A percentile compares a stretch with the other conserved stretches of the same genome.
These are phyloP conservation scores for Hanseniaspora clermontiae DNA, from an alignment of 805 yeast genomes.

Conservation along the genomic window DNA sequence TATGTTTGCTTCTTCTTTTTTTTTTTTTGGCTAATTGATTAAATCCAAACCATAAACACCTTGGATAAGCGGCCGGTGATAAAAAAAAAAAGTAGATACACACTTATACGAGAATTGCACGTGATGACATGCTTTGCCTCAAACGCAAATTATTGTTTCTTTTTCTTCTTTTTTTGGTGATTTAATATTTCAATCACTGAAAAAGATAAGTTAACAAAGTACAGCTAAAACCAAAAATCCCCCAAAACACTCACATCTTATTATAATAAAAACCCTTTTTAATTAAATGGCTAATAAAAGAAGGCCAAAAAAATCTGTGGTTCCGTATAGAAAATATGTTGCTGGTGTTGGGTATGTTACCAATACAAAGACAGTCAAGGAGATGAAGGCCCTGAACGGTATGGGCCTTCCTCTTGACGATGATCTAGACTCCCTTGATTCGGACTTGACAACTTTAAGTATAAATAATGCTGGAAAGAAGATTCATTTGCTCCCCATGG, in stretches of 20 bases:
- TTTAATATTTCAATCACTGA: not conserved
- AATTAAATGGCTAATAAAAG: slow-evolving; percentile 69
- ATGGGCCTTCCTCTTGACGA: not conserved
- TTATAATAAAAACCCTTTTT: no score
- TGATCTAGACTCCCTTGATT: not conserved
- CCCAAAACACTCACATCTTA: no score
- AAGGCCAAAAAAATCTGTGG: slow-evolving; percentile 70
- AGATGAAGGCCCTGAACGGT: slow-evolving; percentile 1
- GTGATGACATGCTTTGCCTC: no score
- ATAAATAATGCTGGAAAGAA: not conserved
- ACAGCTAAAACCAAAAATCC: not conserved
- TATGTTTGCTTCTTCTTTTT: no score
- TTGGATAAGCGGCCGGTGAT: no score
- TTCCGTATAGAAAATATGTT: slow-evolving; percentile 67
- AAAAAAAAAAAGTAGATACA: no score
- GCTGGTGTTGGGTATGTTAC: slow-evolving; percentile 31
- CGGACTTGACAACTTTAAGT: not conserved
- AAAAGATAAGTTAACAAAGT: not conserved
- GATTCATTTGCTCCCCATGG: slow-evolving; percentile 18
- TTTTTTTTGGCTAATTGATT: no score
- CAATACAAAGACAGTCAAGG: slow-evolving; percentile 11
- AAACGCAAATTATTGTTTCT: not conserved
- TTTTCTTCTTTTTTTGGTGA: not conserved
- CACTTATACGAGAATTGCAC: no score
- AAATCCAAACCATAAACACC: no score